A percentile compares a stretch with the other conserved stretches of the same genome.
phyloP scores from a whole-genome alignment of 108 stramenopile species.

The Licmophora abbreviata region DNA sequence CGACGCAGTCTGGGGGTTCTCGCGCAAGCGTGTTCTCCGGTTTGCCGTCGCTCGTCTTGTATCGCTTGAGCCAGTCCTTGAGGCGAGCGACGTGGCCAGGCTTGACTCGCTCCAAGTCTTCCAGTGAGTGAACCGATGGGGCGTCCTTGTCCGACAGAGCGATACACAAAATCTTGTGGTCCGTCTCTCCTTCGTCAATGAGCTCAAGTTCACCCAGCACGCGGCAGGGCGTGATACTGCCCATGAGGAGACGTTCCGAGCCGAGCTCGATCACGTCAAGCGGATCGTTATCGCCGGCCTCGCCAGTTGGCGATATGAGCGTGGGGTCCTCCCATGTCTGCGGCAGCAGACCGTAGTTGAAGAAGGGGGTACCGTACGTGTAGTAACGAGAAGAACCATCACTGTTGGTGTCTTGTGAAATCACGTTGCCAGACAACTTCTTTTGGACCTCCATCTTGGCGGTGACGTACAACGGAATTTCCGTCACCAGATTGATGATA shows the following conservation, averaged over 20 bases:
- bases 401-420: conserved; percentile 85
- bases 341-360: conserved; percentile 96
- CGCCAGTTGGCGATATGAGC: conserved; percentile 48
- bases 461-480: conserved; percentile 92
- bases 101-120: conserved; percentile 78
- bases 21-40: conserved; percentile 81
- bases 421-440: conserved; percentile 47
- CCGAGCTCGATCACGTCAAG: conserved; percentile 97
- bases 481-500: conserved; percentile 79
- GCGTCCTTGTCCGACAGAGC: conserved; percentile 71
- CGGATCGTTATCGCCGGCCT: conserved; percentile 98
- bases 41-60: conserved; percentile 98
- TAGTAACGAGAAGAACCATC: conserved; percentile 94
- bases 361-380: conserved; percentile 94
- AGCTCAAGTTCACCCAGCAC: conserved; percentile 92
- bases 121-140: conserved; percentile 43
- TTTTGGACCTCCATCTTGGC: conserved; percentile 98
- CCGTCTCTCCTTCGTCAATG: conserved; percentile 97
- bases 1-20: too few species aligned
- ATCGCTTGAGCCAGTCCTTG: conserved; percentile 90
- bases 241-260: conserved; percentile 74
- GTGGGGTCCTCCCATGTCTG: conserved; percentile 98
- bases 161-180: conserved; percentile 94
- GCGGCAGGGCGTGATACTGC: conserved; percentile 83
- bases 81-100: conserved; percentile 80